Base-by-base conservation (phyloP, 2,329 filamentous ascomycete species). In the Sarocladium strictum region DNA sequence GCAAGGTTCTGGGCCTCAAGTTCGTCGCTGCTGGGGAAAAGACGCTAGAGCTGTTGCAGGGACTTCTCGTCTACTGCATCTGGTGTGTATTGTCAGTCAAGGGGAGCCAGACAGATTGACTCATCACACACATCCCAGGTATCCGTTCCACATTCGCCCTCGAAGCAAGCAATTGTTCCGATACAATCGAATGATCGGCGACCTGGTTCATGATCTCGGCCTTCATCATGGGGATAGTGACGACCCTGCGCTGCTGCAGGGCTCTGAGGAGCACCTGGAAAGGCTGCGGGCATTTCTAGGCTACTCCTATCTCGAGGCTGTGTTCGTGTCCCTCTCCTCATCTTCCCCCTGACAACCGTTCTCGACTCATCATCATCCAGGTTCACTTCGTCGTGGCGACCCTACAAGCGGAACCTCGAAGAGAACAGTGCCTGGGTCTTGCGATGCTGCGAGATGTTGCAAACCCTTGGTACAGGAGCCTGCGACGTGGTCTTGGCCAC, bases 1-100 rank as follows among this genome's bases (percentile, higher is more conserved):
- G 79, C 27, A 81, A 81, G 60, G 71, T 80, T 0, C 60, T 83
- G n/a, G 78, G 74, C 1, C 67, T 80, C 43, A 83, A 80, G 62
- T 77, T 81, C 38, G 77, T 85, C 1, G 72, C 80, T 0, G 73
- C 76, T 2, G 79, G 80, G 0, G 80, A 85, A 67, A 74, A 78
- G 55, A 80, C 72, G 12, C 56, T 84, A 21, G 80, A 85, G 59
- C 59, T 84, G 15, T 63, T 85, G 1, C 77, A 82, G 58, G 80
- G 80, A 2, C 64, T 84, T 19, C 65, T 84, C 24, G 72, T 84
- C 5, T 84, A 84, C 57, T 75, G 78, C 51, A 70, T 75, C 17
- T 85, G 81, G 81, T 84, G 17, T 21, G 38, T 6, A 32, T n/a
- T n/a, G n/a, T 32, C 29, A 32, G 29, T 32, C 29, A 32, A 6